Conservation (phyloP, 345 rosid species). For the Nephelium lappaceum region DNA sequence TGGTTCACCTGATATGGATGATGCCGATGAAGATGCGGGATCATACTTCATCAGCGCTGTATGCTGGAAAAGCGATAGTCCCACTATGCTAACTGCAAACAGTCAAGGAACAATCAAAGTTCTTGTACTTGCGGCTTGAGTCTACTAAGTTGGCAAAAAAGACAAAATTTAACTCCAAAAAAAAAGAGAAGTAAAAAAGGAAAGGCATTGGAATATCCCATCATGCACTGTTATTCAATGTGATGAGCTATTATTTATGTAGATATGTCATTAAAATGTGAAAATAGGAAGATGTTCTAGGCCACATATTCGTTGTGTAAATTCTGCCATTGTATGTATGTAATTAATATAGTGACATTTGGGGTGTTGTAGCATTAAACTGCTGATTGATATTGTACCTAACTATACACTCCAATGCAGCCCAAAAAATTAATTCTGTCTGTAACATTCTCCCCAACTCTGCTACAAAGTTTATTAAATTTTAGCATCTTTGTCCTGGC, state of each 20-base stretch:
- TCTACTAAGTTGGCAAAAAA: neutral
- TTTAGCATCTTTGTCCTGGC: neutral
- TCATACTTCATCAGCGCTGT: slow-evolving; percentile 94
- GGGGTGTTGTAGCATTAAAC: neutral
- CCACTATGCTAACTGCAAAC: slow-evolving; percentile 92
- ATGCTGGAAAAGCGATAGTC: slow-evolving; percentile 97
- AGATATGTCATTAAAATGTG: slow-evolving; percentile 1
- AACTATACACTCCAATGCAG: neutral
- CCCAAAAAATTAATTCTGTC: neutral
- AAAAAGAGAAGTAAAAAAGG: neutral
- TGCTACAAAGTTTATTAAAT: neutral
- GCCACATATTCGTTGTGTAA: slow-evolving; percentile 10
- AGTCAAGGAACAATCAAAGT: slow-evolving; percentile 99
- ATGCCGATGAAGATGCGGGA: slow-evolving; percentile 79
- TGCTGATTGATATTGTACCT: slow-evolving; percentile 1
- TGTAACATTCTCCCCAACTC: neutral
- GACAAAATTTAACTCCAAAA: neutral
- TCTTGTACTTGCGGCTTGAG: slow-evolving; percentile 77
- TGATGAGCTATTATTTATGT: slow-evolving; percentile 13
- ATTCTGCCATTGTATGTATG: neutral
- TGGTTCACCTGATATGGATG: slow-evolving; percentile 88
- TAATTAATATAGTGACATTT: neutral
- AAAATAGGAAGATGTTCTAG: neutral
- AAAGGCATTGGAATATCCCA: neutral
- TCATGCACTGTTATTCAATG: neutral